Evolutionary conservation across 768 basidiomycete species (phyloP).

Genomic region (Cystofilobasidium ferigula): DNA sequence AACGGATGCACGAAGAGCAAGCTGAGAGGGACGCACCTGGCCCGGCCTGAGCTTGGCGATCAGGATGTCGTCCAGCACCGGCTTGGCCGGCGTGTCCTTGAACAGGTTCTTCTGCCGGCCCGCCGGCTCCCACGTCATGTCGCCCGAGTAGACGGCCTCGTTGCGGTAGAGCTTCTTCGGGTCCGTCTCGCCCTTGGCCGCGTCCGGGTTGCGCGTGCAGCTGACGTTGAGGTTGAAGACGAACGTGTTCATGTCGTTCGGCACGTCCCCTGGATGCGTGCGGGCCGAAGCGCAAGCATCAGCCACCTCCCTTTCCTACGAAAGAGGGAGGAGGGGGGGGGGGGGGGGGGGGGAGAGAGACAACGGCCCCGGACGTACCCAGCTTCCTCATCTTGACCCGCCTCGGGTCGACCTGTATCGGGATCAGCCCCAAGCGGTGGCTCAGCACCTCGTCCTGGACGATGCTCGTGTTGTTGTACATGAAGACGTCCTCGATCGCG

Average conservation of each 20-base stretch:
- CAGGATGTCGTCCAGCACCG: constrained; percentile 71
- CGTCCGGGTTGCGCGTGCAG: constrained; percentile 54
- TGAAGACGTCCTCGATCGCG: constrained; percentile 78
- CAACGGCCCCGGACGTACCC: constrained; percentile 29
- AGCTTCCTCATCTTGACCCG: constrained; percentile 44
- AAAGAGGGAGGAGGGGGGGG: not conserved
- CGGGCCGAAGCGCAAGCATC: not conserved
- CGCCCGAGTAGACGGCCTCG: constrained; percentile 35
- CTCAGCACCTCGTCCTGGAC: constrained; percentile 87
- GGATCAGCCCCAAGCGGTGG: constrained; percentile 83
- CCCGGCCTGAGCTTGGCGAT: constrained; percentile 85
- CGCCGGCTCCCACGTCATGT: constrained; percentile 22
- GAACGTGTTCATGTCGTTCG: constrained; percentile 82
- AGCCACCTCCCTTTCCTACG: constrained; percentile 5
- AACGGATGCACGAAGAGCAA: not conserved
- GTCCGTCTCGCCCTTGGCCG: constrained; percentile 49
- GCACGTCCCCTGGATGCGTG: constrained; percentile 43
- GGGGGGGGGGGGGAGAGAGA: not conserved
- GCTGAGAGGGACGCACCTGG: constrained; percentile 43
- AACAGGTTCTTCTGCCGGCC: constrained; percentile 21
- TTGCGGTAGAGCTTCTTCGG: constrained; percentile 60
- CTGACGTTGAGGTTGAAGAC: constrained; percentile 65
- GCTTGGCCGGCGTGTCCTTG: constrained; percentile 44
- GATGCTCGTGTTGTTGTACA: constrained; percentile 90
- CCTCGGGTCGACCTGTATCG: constrained; percentile 73